A percentile compares a stretch with the other conserved stretches of the same genome.
Evolutionary conservation across 2,329 filamentous ascomycete species (phyloP).

Genomic region (Colletotrichum higginsianum): DNA sequence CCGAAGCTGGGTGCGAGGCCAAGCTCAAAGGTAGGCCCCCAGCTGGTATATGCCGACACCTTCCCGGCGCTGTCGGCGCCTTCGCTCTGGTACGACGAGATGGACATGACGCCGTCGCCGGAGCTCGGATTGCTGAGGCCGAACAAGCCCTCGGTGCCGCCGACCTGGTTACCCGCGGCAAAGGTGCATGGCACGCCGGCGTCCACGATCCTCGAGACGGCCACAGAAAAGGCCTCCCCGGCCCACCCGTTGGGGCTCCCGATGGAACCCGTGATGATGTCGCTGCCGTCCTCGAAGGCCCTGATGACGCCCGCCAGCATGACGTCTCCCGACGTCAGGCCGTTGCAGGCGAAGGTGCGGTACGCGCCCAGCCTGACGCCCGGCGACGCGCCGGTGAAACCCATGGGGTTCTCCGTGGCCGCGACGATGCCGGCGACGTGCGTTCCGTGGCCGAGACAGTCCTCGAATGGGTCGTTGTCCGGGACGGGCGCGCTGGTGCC

Average conservation of each 20-base stretch:
- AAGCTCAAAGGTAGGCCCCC: constrained; percentile 74
- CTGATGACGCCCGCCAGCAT: constrained; percentile 56
- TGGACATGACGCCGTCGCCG: constrained; percentile 63
- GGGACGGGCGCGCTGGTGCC: constrained; percentile 50
- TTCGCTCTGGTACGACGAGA: constrained; percentile 66
- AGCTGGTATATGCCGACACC: constrained; percentile 63
- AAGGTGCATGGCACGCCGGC: constrained; percentile 68
- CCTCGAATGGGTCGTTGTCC: constrained; percentile 56
- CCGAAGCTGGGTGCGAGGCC: constrained; percentile 70
- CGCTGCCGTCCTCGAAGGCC: constrained; percentile 57
- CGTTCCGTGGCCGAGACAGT: constrained; percentile 59
- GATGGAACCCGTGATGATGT: constrained; percentile 71
- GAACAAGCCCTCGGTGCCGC: constrained; percentile 58
- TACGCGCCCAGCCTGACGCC: constrained; percentile 57
- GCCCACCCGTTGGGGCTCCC: constrained; percentile 66
- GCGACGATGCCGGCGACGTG: constrained; percentile 63
- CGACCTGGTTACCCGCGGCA: constrained; percentile 66
- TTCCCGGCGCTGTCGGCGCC: constrained; percentile 3
- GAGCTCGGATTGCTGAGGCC: constrained; percentile 64
- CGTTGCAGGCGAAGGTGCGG: constrained; percentile 54
- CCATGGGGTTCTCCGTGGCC: constrained; percentile 53
- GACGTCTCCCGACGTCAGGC: constrained; percentile 52
- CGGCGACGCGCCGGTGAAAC: constrained; percentile 58
- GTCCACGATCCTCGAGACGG: constrained; percentile 66
- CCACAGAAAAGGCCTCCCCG: constrained; percentile 65